Conservation (phyloP, 176 grass and related monocot genomes). For the Oryza australiensis region DNA sequence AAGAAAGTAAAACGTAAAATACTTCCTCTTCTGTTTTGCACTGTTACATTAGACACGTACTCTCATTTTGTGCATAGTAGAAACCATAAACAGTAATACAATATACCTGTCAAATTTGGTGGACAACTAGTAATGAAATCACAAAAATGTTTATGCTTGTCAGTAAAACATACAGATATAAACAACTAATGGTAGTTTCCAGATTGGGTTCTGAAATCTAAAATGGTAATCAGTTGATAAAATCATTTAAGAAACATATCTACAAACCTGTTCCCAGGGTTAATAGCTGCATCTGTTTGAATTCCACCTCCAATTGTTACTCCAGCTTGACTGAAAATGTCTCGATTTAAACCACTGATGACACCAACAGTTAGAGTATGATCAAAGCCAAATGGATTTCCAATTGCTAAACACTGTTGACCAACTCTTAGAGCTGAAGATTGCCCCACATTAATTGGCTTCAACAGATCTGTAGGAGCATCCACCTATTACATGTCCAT, state of each 20-base stretch:
- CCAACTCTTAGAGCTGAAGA: slow-evolving; percentile 88
- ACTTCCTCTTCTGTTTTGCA: slow-evolving; percentile 13
- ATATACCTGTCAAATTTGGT: not conserved
- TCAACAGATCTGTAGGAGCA: slow-evolving; percentile 74
- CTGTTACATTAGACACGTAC: not conserved
- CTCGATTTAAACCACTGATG: slow-evolving; percentile 93
- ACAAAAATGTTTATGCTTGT: not conserved
- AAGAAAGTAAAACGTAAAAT: not conserved
- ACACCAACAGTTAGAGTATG: slow-evolving; percentile 93
- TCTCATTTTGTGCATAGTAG: not conserved
- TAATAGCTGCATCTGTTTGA: slow-evolving; percentile 98
- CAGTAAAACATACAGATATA: slow-evolving; percentile 23
- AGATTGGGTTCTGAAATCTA: not conserved
- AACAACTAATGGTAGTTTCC: slow-evolving; percentile 1
- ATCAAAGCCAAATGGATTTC: slow-evolving; percentile 98
- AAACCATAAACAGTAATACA: slow-evolving; percentile 11
- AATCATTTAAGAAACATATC: slow-evolving; percentile 6
- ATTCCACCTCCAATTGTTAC: slow-evolving; percentile 93
- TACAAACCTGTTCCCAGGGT: slow-evolving; percentile 88
- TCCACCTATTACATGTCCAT: slow-evolving; percentile 65
- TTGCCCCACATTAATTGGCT: slow-evolving; percentile 73
- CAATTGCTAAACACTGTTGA: slow-evolving; percentile 96
- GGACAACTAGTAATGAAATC: not conserved
- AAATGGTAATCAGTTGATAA: slow-evolving; percentile 13
- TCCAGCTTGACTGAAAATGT: slow-evolving; percentile 92